These are phyloP conservation scores for Cucurbita ficifolia DNA, from an alignment of 306 rosid species.

Conservation along the genomic window DNA sequence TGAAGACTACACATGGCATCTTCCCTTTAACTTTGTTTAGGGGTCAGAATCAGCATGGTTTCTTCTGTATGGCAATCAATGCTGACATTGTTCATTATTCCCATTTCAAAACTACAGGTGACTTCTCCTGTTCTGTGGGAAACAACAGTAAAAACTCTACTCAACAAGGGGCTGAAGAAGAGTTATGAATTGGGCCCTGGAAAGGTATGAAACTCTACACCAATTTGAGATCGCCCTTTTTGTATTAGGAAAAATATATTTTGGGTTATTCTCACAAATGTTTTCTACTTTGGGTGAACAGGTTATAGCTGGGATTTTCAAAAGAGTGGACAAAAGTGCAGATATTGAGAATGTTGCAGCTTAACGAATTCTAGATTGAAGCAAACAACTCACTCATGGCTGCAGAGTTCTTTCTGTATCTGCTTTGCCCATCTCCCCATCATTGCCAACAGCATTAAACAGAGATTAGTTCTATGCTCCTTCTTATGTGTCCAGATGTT, in stretches of 20 bases:
- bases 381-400: background rate
- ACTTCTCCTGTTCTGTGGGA: conserved; percentile 99
- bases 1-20: background rate
- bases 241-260: background rate
- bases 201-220: conserved; percentile 41
- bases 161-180: conserved; percentile 64
- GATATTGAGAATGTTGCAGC: conserved; percentile 64
- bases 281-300: conserved; percentile 13
- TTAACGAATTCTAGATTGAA: conserved; percentile 17
- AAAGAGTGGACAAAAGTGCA: conserved; percentile 75
- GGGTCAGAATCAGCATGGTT: background rate
- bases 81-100: background rate
- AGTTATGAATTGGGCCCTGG: conserved; percentile 94
- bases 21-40: background rate
- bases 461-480: background rate
- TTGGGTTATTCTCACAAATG: background rate
- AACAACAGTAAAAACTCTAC: conserved; percentile 81
- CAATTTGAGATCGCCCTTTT: background rate
- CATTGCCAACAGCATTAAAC: background rate
- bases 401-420: background rate
- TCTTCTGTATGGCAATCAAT: background rate
- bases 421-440: background rate
- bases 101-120: conserved; percentile 38
- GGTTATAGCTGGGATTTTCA: conserved; percentile 89
- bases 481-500: background rate